Base-by-base conservation (phyloP, 331 rosid species). In the Pyracantha coccinea region DNA sequence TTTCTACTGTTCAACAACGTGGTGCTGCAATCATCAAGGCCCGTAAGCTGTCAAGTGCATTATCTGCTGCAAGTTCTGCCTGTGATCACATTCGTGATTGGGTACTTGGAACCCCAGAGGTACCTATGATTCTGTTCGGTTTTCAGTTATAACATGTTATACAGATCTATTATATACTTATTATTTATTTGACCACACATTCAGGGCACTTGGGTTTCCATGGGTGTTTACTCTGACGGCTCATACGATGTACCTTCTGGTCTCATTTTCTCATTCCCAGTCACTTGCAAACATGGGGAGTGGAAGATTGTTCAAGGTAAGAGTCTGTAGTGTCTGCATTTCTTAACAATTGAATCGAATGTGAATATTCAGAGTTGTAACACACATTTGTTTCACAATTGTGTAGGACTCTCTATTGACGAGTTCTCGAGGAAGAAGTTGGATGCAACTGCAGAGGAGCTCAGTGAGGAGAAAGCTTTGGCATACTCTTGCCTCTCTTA, bases 1-100 rank as follows among this genome's bases (percentile, higher is more conserved):
- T 92, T 14, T 13, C 86, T 28, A 92, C 93, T 45, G 96, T 92
- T 77, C 98, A 92, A 89, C 98, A 92, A 77, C 98, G 95, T 69
- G 98, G 98, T 76, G 96, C 98, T 84, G 96, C 98, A 64, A 90
- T 92, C 33, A 90, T 94, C 64, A 94, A 94, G 79, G 99, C 99
- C 60, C 84, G 99, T 20, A 94, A 94, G 86, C 78, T 92, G 27
- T 92, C 96, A 45, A 92, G 96, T 85, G 96, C 96, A 61, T 69
- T 92, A 44, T 92, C 98, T 68, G 98, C 95, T 78, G 95, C 98
- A 8, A 92, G 95, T 64, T 75, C 91, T 83, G 99, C 99, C 62
- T 94, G 99, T 76, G 99, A 94, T 79, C 99, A 94, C 89, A 92
- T 94, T 17, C 86, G 95, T 58, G 91, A 92, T 62, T 92, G 98